These are phyloP conservation scores for Fagus sylvatica DNA, from an alignment of 306 rosid species.

Conservation along the genomic window DNA sequence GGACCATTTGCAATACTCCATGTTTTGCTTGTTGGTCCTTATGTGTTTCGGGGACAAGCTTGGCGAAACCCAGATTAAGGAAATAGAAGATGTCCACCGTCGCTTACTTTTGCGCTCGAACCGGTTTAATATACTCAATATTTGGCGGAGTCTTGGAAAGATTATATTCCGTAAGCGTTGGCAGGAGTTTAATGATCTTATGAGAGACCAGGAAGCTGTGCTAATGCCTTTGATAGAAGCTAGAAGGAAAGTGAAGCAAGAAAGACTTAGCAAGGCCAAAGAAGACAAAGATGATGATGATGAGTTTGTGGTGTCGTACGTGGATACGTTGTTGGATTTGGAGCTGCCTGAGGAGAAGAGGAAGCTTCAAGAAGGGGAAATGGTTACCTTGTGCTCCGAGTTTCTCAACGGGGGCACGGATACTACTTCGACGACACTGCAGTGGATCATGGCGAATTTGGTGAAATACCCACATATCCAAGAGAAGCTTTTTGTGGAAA, in stretches of 20 bases:
- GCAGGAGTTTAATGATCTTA: conserved; percentile 22
- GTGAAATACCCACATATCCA: background rate
- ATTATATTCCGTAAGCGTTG: conserved; percentile 35
- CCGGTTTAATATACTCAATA: conserved; percentile 29
- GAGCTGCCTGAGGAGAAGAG: background rate
- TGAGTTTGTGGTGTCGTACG: background rate
- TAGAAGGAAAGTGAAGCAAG: background rate
- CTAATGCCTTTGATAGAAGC: background rate
- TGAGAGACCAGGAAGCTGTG: background rate
- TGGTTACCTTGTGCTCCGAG: background rate
- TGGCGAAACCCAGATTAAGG: background rate
- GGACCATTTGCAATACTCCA: conserved; percentile 27
- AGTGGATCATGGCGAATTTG: conserved; percentile 1
- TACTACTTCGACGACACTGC: background rate
- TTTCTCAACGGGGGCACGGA: background rate
- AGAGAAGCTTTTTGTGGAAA: background rate
- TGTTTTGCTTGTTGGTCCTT: background rate
- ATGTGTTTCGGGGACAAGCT: conserved; percentile 9
- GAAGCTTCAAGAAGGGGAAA: background rate
- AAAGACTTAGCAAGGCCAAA: background rate
- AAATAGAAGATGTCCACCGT: background rate
- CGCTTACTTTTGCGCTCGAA: conserved; percentile 2
- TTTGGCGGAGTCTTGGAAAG: conserved; percentile 35
- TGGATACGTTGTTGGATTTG: background rate
- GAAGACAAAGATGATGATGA: no score